Conservation (phyloP, 139 green algal species). For the Chlamydomonas sp. region DNA sequence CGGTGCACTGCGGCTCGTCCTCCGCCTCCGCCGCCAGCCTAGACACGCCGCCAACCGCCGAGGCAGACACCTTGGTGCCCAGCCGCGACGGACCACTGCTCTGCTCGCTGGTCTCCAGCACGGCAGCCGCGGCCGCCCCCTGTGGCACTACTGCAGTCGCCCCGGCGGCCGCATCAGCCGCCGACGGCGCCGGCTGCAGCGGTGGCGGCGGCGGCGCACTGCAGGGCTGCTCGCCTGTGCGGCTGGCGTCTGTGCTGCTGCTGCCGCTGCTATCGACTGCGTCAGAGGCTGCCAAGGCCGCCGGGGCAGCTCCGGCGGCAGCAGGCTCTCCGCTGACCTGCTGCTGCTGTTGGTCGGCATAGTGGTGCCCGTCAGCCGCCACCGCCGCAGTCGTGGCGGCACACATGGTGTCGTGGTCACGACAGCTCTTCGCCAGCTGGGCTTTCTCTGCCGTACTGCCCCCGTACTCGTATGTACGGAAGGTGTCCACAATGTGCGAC, state of each 20-base stretch:
- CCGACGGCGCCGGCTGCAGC: not conserved
- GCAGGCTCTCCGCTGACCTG: not conserved
- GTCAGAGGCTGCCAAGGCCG: not conserved
- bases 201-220: not conserved
- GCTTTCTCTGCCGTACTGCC: constrained; percentile 7
- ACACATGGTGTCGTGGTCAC: not conserved
- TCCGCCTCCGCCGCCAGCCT: not conserved
- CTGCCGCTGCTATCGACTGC: not conserved
- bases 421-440: constrained; percentile 2
- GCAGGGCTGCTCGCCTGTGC: not conserved
- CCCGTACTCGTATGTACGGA: constrained; percentile 48
- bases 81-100: no score
- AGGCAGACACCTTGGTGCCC: no score
- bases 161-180: not conserved
- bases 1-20: constrained; percentile 63
- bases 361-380: not conserved
- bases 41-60: no score
- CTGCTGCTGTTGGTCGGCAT: not conserved
- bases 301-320: not conserved
- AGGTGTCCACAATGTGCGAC: constrained; percentile 30
- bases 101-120: no score
- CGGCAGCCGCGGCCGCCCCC: no score
- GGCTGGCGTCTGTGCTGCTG: not conserved
- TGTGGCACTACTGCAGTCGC: not conserved
- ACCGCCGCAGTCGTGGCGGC: not conserved